Evolutionary conservation across 192 early-diverging fungal species (phyloP), one percentile per base, ranked within the genome.

Genomic region (Coemansia sp.): DNA sequence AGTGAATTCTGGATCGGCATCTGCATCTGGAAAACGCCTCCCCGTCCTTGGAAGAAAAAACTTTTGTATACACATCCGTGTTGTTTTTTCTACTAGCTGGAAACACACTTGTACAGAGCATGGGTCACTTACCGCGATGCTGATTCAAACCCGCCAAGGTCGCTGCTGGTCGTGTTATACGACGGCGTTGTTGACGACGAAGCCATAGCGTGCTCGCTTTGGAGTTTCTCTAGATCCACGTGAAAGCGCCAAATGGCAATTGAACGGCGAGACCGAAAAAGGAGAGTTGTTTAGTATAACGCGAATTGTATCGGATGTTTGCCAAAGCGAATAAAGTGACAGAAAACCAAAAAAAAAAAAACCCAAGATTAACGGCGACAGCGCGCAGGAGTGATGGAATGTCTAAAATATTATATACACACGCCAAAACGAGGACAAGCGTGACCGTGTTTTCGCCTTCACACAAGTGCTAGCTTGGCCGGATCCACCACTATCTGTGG

Each of bases 151-250:
- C n/a, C n/a, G 57, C 20, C 57, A 38, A 59, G 35, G 57, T 59
- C 57, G 36, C 36, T 33, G 35, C 57, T 59, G 57, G 57, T 16
- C n/a, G 57, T 59, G 57, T 16, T 59, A 18, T 38, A 59, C 9
- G 57, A 59, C 30, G 57, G 36, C 57, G 57, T 59, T 35, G 18
- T n/a, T 59, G 57, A 9, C 57, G 57, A 59, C 16, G 57, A 38
- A 21, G 6, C 35, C 57, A 59, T 59, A 21, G 0, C 57, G 34
- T 1, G 16, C 57, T 53, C 38, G 57, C 15, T 59, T 59, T 59
- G 18, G 57, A 59, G 35, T 35, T 59, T 10, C 16, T 38, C 57
- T 59, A 59, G 20, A 59, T 5, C 23, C 23, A 11, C 26, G 9
- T 26, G 16, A 15, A 53, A 49, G n/a, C 2, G 18, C 18, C 46